These are phyloP conservation scores for Henckelia pumila DNA, from an alignment of 257 asterid genomes.

Conservation along the genomic window DNA sequence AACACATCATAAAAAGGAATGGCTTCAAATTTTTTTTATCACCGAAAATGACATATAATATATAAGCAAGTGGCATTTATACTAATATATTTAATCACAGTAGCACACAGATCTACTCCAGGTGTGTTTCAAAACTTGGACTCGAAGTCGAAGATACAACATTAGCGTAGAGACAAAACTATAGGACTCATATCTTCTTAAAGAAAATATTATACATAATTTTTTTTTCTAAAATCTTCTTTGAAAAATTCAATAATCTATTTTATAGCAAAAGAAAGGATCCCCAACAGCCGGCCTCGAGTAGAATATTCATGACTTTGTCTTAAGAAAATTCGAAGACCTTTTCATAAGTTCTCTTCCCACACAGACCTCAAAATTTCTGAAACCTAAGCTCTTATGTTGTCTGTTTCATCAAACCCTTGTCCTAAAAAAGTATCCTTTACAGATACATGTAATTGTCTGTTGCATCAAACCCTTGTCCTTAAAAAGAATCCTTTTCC, in stretches of 20 bases:
- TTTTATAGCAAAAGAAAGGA: neutral
- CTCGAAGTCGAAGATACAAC: neutral
- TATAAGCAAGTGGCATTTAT: neutral
- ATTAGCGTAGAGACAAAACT: neutral
- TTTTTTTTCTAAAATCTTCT: no score
- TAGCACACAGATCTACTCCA: neutral
- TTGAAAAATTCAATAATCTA: no score
- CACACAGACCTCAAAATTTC: slow-evolving; percentile 1
- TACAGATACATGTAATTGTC: slow-evolving; percentile 19
- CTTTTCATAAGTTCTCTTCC: slow-evolving; percentile 15
- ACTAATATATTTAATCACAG: no score
- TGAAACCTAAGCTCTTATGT: slow-evolving; percentile 27
- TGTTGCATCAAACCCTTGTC: slow-evolving; percentile 7
- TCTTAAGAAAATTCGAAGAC: slow-evolving; percentile 24
- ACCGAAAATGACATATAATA: neutral
- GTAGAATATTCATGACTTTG: slow-evolving; percentile 21
- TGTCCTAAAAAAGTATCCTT: neutral
- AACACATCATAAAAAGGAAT: neutral
- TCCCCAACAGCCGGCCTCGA: slow-evolving; percentile 35
- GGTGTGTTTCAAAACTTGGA: neutral
- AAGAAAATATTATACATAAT: no score
- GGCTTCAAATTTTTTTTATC: neutral
- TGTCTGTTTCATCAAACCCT: slow-evolving; percentile 25
- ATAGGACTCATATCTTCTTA: neutral
- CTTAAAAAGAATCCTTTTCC: neutral